These are phyloP conservation scores for Chlamydomonas sp. DNA, from an alignment of 139 green algal genomes.

Conservation along the genomic window DNA sequence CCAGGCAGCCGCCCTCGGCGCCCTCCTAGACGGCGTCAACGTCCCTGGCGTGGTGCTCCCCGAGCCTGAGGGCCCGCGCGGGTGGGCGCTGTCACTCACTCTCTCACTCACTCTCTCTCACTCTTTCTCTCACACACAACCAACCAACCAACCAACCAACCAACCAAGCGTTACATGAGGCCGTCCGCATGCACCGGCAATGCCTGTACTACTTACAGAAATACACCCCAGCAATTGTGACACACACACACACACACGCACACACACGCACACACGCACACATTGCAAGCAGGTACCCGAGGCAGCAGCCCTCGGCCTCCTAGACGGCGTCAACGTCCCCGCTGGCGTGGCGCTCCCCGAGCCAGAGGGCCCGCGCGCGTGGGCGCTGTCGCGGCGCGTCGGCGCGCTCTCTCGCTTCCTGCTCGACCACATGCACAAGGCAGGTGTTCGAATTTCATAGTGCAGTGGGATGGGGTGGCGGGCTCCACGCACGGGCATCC, in stretches of 20 bases:
- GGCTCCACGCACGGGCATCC: too few relatives aligned
- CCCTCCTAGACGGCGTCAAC: not conserved
- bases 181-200: too few relatives aligned
- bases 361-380: slow-evolving; percentile 3
- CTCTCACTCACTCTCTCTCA: too few relatives aligned
- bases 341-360: not conserved
- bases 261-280: too few relatives aligned
- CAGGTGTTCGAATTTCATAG: slow-evolving; percentile 16
- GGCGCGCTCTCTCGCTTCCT: slow-evolving; percentile 80
- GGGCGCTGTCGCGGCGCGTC: slow-evolving; percentile 50
- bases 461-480: not conserved
- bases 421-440: slow-evolving; percentile 75
- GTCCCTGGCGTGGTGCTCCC: not conserved
- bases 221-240: too few relatives aligned
- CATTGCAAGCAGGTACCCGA: too few relatives aligned
- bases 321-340: slow-evolving; percentile 2
- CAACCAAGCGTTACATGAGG: too few relatives aligned
- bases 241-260: too few relatives aligned
- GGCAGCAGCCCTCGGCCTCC: slow-evolving; percentile 11
- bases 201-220: too few relatives aligned
- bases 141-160: too few relatives aligned
- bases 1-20: slow-evolving; percentile 7
- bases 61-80: not conserved
- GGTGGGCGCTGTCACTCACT: slow-evolving; percentile 41
- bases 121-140: too few relatives aligned